Conservation (phyloP, 768 basidiomycete genomes). For the Gymnopilus junonius region DNA sequence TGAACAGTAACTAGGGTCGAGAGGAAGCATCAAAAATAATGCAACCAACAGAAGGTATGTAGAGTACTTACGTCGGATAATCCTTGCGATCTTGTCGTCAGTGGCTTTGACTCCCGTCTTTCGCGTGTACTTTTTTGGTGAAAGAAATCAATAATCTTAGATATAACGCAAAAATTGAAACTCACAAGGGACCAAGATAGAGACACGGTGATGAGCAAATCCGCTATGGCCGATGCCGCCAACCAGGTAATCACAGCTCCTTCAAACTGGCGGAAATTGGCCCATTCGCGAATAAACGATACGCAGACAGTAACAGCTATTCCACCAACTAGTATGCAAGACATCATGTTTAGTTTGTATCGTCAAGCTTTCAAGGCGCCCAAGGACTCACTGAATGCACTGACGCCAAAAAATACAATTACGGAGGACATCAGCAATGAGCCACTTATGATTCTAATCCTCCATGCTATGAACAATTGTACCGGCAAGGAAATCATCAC, state of each 20-base stretch:
- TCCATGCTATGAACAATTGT: slow-evolving; percentile 47
- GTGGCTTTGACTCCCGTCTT: slow-evolving; percentile 40
- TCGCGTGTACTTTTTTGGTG: slow-evolving; percentile 34
- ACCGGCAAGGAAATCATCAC: slow-evolving; percentile 43
- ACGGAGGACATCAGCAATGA: slow-evolving; percentile 27
- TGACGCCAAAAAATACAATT: slow-evolving; percentile 31
- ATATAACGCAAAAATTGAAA: background rate
- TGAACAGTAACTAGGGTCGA: slow-evolving; percentile 28
- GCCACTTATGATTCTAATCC: slow-evolving; percentile 38
- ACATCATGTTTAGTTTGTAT: too few species aligned
- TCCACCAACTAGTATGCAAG: slow-evolving; percentile 12
- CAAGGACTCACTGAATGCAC: slow-evolving; percentile 34
- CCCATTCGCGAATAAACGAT: slow-evolving; percentile 1
- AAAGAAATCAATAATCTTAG: background rate
- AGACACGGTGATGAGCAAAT: slow-evolving; percentile 48
- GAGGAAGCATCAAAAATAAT: slow-evolving; percentile 1
- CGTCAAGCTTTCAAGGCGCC: too few species aligned
- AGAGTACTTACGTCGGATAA: slow-evolving; percentile 32
- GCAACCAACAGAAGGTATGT: background rate
- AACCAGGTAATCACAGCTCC: slow-evolving; percentile 47
- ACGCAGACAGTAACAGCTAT: background rate
- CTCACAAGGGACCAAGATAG: slow-evolving; percentile 49
- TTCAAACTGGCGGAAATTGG: background rate
- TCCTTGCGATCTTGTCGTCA: slow-evolving; percentile 38
- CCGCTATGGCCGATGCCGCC: slow-evolving; percentile 45